A percentile compares a stretch with the other conserved stretches of the same genome.
phyloP scores from a whole-genome alignment of 768 basidiomycete species.

The Lactarius hengduanensis region DNA sequence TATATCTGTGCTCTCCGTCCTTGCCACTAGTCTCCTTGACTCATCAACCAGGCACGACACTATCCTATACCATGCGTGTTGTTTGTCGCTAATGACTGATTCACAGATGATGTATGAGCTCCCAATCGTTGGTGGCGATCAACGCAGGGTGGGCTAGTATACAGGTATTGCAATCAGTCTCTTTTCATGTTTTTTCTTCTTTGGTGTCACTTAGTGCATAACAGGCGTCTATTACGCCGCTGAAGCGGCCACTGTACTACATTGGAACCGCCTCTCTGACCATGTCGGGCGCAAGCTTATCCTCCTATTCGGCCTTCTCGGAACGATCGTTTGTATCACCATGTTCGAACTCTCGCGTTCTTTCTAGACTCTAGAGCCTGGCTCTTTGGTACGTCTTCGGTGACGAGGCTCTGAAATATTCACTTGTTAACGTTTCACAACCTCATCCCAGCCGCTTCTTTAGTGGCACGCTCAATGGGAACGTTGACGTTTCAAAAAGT shows the following conservation, averaged over 20 bases:
- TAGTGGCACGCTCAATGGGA: background rate
- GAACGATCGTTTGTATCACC: conserved; percentile 35
- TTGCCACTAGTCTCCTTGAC: no score
- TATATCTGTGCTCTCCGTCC: no score
- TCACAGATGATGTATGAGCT: conserved; percentile 43
- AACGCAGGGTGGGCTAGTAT: conserved; percentile 47
- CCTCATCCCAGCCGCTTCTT: background rate
- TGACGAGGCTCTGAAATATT: background rate
- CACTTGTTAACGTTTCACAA: background rate
- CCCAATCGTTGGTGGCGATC: conserved; percentile 44
- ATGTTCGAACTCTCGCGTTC: conserved; percentile 39
- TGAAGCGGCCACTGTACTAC: conserved; percentile 44
- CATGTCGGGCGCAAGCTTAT: conserved; percentile 47
- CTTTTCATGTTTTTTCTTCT: background rate
- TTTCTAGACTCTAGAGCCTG: conserved; percentile 35
- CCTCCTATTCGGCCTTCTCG: conserved; percentile 39
- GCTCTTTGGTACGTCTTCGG: conserved; percentile 27
- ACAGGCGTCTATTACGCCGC: conserved; percentile 49
- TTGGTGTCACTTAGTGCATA: background rate
- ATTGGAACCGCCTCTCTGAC: conserved; percentile 48
- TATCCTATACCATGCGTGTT: background rate
- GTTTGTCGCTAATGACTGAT: background rate
- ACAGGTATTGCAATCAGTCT: conserved; percentile 47
- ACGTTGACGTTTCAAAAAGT: conserved; percentile 61
- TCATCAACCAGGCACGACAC: conserved; percentile 43